Conservation (phyloP, 352 stramenopile species). For the Phytophthora vignae region DNA sequence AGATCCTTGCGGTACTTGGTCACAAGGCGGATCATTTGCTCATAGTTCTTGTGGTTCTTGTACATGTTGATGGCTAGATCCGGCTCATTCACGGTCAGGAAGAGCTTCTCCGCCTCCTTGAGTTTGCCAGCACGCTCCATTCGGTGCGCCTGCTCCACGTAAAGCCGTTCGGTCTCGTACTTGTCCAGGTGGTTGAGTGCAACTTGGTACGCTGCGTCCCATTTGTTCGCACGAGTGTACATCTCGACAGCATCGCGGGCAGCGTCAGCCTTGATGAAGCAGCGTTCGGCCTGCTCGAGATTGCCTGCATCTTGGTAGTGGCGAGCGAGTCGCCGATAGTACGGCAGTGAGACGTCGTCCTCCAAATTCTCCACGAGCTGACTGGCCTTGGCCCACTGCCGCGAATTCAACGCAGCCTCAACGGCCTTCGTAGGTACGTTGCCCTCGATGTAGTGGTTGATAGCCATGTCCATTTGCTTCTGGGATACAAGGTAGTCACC, state of each 20-base stretch:
- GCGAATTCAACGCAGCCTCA: constrained; percentile 92
- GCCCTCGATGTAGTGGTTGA: constrained; percentile 97
- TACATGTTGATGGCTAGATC: constrained; percentile 97
- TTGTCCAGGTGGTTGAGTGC: constrained; percentile 93
- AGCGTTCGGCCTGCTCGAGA: constrained; percentile 90
- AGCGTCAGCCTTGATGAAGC: constrained; percentile 93
- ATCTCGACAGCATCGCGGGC: constrained; percentile 94
- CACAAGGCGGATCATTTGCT: constrained; percentile 95
- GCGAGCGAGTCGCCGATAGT: constrained; percentile 88
- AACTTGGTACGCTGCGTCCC: constrained; percentile 94
- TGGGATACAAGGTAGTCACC: constrained; percentile 93
- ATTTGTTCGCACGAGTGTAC: constrained; percentile 94
- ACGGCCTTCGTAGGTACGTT: constrained; percentile 93
- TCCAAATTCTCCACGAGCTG: constrained; percentile 94
- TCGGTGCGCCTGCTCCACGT: constrained; percentile 93
- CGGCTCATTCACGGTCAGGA: constrained; percentile 93
- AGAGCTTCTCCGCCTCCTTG: constrained; percentile 95
- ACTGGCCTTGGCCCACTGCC: constrained; percentile 93
- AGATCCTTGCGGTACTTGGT: constrained; percentile 94
- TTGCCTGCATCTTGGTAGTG: constrained; percentile 92
- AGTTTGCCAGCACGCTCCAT: constrained; percentile 92
- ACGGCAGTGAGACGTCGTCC: constrained; percentile 89
- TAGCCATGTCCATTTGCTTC: constrained; percentile 96
- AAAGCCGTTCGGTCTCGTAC: constrained; percentile 92
- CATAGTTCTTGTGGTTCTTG: constrained; percentile 96